Conservation (phyloP, 495 filamentous ascomycete species). For the Penicillium alfredii region DNA sequence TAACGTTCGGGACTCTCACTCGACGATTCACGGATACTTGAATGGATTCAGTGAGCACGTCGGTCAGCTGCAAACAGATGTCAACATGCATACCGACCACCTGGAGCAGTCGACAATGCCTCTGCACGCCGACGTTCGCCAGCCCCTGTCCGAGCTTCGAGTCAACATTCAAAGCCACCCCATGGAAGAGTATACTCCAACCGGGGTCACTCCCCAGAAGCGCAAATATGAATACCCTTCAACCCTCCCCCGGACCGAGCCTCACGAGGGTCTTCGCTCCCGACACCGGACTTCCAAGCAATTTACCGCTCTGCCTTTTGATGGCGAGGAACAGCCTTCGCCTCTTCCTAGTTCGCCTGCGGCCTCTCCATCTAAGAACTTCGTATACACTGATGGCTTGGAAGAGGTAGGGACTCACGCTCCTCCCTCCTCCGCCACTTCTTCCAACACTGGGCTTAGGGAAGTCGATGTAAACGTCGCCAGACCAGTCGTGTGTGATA, state of each 20-base stretch:
- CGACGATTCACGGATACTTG: constrained; percentile 60
- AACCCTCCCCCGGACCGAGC: constrained; percentile 66
- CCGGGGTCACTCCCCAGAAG: constrained; percentile 81
- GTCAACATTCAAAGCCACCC: constrained; percentile 51
- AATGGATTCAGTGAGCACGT: constrained; percentile 55
- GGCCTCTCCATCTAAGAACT: constrained; percentile 32
- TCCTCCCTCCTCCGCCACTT: constrained; percentile 30
- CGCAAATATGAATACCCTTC: constrained; percentile 68
- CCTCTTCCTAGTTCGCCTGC: constrained; percentile 21
- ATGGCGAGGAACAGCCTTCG: constrained; percentile 23
- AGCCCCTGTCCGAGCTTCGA: constrained; percentile 65
- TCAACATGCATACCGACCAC: constrained; percentile 46
- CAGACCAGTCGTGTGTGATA: constrained; percentile 29
- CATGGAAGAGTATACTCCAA: constrained; percentile 73
- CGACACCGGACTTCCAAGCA: constrained; percentile 44
- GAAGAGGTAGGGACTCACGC: constrained; percentile 37
- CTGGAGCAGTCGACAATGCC: constrained; percentile 52
- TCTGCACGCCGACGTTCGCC: constrained; percentile 53
- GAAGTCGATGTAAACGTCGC: constrained; percentile 52
- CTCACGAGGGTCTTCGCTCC: constrained; percentile 61
- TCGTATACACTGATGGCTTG: constrained; percentile 40
- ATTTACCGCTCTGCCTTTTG: constrained; percentile 33
- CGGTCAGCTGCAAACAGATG: constrained; percentile 55
- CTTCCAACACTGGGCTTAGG: constrained; percentile 47
- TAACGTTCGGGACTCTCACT: constrained; percentile 65